Evolutionary conservation across 192 early-diverging fungal genomes (phyloP).

Genomic region (Coemansia sp.): DNA sequence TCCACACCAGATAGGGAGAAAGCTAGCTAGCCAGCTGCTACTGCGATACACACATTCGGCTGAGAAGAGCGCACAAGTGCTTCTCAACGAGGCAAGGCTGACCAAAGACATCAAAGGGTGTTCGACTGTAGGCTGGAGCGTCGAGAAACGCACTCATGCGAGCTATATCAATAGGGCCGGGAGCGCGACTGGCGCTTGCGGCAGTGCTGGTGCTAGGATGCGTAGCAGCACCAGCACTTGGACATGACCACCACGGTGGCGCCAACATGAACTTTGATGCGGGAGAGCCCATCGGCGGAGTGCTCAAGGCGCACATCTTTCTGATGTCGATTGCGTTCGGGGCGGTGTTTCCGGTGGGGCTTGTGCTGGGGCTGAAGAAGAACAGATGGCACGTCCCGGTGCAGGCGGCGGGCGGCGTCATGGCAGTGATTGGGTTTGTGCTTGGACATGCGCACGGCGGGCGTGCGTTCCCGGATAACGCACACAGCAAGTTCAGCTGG

Average conservation of each 20-base stretch:
- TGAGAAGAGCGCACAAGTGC: too few relatives aligned
- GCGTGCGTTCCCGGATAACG: conserved; percentile 63
- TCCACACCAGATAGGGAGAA: too few relatives aligned
- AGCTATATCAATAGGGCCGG: background rate
- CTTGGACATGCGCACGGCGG: conserved; percentile 65
- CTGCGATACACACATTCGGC: too few relatives aligned
- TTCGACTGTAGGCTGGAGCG: too few relatives aligned
- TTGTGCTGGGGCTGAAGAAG: conserved; percentile 61
- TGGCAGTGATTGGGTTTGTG: conserved; percentile 59
- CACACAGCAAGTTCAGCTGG: conserved; percentile 65
- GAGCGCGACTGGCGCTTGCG: conserved; percentile 1
- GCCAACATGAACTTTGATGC: conserved; percentile 54
- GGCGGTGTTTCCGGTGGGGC: conserved; percentile 53
- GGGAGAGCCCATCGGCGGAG: conserved; percentile 49
- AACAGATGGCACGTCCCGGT: conserved; percentile 65
- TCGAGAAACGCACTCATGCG: background rate
- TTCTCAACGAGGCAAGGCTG: too few relatives aligned
- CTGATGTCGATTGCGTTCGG: conserved; percentile 53
- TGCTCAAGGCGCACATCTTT: conserved; percentile 47
- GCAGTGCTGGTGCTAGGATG: background rate
- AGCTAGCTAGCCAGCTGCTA: too few relatives aligned
- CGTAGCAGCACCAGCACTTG: conserved; percentile 3
- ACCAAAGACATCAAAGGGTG: too few relatives aligned
- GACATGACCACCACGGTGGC: conserved; percentile 52
- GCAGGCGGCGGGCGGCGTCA: conserved; percentile 51